These are phyloP conservation scores for Xylariaceae sp. DNA, from an alignment of 2,329 filamentous ascomycete species.

Conservation along the genomic window DNA sequence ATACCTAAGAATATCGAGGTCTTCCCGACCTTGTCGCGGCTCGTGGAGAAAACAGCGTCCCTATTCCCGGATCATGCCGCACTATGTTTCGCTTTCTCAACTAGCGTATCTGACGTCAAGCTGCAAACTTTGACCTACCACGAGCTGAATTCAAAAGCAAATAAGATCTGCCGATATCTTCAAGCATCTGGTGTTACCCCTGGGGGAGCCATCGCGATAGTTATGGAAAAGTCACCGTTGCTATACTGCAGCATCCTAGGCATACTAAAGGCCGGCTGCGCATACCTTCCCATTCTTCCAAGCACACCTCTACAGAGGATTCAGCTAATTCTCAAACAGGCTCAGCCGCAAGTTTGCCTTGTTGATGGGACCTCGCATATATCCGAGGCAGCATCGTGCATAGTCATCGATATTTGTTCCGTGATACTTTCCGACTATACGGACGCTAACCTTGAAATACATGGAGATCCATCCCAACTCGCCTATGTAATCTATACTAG, in stretches of 20 bases:
- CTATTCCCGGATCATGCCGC: constrained; percentile 59
- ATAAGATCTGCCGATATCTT: constrained; percentile 64
- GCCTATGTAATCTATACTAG: constrained; percentile 84
- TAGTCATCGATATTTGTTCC: constrained; percentile 40
- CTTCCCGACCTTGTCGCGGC: constrained; percentile 49
- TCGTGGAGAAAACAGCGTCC: constrained; percentile 58
- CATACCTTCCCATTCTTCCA: constrained; percentile 78
- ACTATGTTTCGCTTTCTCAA: constrained; percentile 62
- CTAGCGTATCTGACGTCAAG: constrained; percentile 41
- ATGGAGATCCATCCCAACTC: constrained; percentile 51
- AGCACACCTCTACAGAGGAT: constrained; percentile 67
- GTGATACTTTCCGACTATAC: constrained; percentile 35
- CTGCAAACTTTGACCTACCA: constrained; percentile 61
- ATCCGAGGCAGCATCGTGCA: constrained; percentile 16
- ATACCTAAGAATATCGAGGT: constrained; percentile 38
- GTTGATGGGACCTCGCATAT: constrained; percentile 39
- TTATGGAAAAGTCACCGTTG: constrained; percentile 74
- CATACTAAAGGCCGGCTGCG: constrained; percentile 73
- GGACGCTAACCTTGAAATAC: constrained; percentile 41
- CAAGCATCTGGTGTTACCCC: constrained; percentile 46
- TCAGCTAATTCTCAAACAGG: constrained; percentile 63
- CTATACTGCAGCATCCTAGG: constrained; percentile 77
- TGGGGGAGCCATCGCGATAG: constrained; percentile 68
- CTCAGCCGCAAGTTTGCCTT: constrained; percentile 52
- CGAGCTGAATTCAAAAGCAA: constrained; percentile 65